Percentiles rank a stretch among this genome's conserved stretches.
These are phyloP conservation scores for Sclerotinia sclerotiorum DNA, from an alignment of 2,329 filamentous ascomycete genomes.

Conservation along the genomic window DNA sequence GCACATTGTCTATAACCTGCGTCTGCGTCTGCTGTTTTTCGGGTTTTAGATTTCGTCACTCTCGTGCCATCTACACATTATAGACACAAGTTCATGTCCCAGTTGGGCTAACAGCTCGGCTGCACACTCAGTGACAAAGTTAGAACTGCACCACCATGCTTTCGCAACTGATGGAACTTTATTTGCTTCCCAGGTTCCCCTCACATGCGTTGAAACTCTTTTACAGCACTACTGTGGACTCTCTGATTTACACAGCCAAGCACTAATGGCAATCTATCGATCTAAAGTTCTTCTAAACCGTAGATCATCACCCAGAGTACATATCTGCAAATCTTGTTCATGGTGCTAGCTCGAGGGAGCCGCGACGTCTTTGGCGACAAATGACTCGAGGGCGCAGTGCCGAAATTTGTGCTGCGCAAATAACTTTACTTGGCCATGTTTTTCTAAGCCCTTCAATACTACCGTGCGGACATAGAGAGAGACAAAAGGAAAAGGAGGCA, in stretches of 20 bases:
- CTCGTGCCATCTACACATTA: neutral
- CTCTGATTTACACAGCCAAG: neutral
- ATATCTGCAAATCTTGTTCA: neutral
- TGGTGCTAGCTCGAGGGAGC: neutral
- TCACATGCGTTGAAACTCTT: constrained; percentile 14
- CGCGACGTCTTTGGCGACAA: neutral
- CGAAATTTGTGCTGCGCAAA: neutral
- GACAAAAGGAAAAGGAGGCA: neutral
- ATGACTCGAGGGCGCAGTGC: neutral
- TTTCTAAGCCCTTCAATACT: neutral
- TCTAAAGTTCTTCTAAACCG: neutral
- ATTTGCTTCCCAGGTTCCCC: constrained; percentile 12
- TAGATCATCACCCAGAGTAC: constrained; percentile 10
- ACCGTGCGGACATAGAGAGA: neutral
- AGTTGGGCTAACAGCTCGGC: constrained; percentile 5
- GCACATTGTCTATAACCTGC: neutral
- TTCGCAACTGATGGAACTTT: neutral
- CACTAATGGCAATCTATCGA: neutral
- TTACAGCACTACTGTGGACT: neutral
- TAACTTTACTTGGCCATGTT: neutral
- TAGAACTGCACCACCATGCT: neutral
- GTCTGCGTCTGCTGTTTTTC: constrained; percentile 4
- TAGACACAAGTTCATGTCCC: constrained; percentile 1
- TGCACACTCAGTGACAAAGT: neutral
- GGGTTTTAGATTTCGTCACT: constrained; percentile 2